Conservation (phyloP, 2,329 filamentous ascomycete species). For the Phyllosticta ampelicida region DNA sequence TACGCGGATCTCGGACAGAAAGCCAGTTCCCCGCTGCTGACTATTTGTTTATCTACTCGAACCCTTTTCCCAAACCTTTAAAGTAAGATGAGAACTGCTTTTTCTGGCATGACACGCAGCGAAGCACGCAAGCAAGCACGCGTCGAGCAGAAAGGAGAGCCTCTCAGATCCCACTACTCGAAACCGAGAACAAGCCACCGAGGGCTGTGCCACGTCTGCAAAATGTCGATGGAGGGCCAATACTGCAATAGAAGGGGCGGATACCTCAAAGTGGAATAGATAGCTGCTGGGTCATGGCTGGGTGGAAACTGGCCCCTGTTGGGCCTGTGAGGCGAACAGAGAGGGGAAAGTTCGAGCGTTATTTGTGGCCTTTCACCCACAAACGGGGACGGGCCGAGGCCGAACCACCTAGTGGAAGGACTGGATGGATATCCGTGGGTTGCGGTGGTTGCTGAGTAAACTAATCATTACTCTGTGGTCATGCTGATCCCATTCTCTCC, state of each 20-base stretch:
- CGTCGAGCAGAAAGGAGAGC: not conserved
- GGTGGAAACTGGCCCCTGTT: not conserved
- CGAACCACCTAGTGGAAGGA: not conserved
- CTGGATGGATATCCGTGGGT: not conserved
- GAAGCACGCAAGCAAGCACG: not conserved
- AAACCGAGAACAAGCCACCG: not conserved
- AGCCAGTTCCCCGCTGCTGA: not conserved
- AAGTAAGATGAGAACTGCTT: not conserved
- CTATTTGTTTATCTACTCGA: not conserved
- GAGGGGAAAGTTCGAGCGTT: not conserved
- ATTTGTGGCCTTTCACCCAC: not conserved
- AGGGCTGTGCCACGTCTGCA: not conserved
- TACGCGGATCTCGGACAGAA: not conserved
- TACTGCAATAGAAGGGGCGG: not conserved
- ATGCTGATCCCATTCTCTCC: not conserved
- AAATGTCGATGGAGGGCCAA: not conserved
- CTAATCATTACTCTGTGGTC: not conserved
- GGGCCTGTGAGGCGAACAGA: not conserved
- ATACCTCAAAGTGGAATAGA: not conserved
- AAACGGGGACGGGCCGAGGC: not conserved
- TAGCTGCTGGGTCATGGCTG: not conserved
- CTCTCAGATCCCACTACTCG: not conserved
- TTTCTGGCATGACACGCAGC: not conserved
- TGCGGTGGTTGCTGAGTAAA: not conserved
- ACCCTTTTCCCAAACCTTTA: not conserved